phyloP scores from a whole-genome alignment of 2,329 filamentous ascomycete species.

The Beauveria sp. region DNA sequence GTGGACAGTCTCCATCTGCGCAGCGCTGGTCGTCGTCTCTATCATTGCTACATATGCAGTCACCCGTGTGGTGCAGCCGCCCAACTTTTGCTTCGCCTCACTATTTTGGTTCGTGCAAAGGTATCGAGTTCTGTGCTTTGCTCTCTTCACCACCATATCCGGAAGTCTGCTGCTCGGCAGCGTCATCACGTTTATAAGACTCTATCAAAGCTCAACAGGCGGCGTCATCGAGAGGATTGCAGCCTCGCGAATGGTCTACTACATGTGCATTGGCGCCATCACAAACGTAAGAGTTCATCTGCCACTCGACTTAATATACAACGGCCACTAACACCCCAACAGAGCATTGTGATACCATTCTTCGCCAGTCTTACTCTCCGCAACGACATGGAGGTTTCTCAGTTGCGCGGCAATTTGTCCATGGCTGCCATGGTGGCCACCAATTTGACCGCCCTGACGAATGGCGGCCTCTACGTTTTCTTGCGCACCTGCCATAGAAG shows the following conservation, averaged over 20 bases:
- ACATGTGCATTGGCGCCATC: constrained; percentile 48
- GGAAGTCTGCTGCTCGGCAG: constrained; percentile 41
- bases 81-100: constrained; percentile 57
- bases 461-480: constrained; percentile 58
- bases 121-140: constrained; percentile 52
- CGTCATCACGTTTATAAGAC: constrained; percentile 47
- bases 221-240: constrained; percentile 53
- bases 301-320: too few relatives aligned
- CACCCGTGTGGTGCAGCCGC: constrained; percentile 46
- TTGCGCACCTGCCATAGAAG: constrained; percentile 55
- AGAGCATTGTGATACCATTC: constrained; percentile 56
- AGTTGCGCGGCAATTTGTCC: constrained; percentile 40
- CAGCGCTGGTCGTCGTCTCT: constrained; percentile 42
- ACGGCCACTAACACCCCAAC: constrained; percentile 21
- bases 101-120: constrained; percentile 59
- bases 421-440: constrained; percentile 59
- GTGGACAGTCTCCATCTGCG: constrained; percentile 53
- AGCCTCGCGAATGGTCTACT: constrained; percentile 64
- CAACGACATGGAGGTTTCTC: constrained; percentile 26
- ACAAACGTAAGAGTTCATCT: constrained; percentile 42
- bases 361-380: constrained; percentile 50
- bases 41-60: constrained; percentile 51
- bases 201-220: constrained; percentile 47
- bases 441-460: constrained; percentile 58
- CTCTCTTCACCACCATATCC: constrained; percentile 43